Evolutionary conservation across 1,284 basidiomycete genomes (phyloP), one percentile per base, ranked within the genome.

Genomic region (Cutaneotrichosporon daszewskae): DNA sequence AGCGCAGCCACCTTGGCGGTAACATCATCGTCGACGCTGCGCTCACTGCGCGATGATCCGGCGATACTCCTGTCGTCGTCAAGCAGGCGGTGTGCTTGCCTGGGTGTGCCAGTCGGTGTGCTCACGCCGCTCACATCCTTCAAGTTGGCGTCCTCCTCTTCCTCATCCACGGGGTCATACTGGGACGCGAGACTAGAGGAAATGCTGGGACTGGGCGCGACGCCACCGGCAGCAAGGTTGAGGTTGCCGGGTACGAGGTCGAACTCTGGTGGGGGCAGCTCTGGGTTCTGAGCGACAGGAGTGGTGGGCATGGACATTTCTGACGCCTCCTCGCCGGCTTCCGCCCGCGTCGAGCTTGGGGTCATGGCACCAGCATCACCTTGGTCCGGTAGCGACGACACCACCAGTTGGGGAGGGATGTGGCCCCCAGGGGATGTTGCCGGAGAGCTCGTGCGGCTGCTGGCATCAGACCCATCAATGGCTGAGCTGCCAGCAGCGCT

Each of bases 331-430:
- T 69, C 66, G 2, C 66, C 65, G 3, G 59, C 57, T 32, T 69
- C 65, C 2, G 67, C 67, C 16, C 57, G 57, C 3, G 67, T 69
- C 2, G 67, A 69, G 7, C 60, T 63, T 5, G 67, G 67, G 1
- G 67, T 68, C 52, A 59, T 54, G 1, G 62, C 52, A 9, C 60
- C 60, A n/a, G 45, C 20, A 13, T 51, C 47, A 19, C 38, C 27
- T 11, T 47, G 39, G n/a, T 53, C 53, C 3, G 65, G 65, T 1
- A 64, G 51, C 1, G 62, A 61, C 2, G 62, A 54, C 10, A 66
- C 50, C 5, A 64, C 47, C 1, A 50, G 45, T 18, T 49, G 47
- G 5, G 56, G 58, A 2, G 58, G 59, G 18, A 51, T 51, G 23
- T 54, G 49, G 12, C 51, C n/a, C 12, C 37, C 45, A 3, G 54